Evolutionary conservation across 2,329 filamentous ascomycete species (phyloP).

Genomic region (Aspergillus unguis): DNA sequence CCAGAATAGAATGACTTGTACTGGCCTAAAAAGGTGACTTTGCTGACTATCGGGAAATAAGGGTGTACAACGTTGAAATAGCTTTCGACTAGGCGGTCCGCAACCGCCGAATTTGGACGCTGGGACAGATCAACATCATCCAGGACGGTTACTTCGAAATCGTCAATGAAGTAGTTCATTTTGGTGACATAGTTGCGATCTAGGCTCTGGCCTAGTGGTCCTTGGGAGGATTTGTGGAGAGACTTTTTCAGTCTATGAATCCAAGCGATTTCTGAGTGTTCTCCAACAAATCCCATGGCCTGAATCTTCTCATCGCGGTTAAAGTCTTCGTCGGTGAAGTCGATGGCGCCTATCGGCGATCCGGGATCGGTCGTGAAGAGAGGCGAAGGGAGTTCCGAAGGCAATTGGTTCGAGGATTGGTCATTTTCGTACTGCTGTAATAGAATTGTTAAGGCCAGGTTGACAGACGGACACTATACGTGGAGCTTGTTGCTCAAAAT

Average conservation of each 20-base stretch:
- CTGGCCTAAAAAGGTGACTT: constrained; percentile 38
- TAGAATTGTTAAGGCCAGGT: constrained; percentile 4
- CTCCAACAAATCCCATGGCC: constrained; percentile 43
- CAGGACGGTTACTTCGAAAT: constrained; percentile 32
- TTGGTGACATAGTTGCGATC: constrained; percentile 30
- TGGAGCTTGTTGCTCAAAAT: not conserved
- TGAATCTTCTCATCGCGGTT: constrained; percentile 39
- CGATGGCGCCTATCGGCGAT: constrained; percentile 35
- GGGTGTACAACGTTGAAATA: constrained; percentile 42
- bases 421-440: constrained; percentile 16
- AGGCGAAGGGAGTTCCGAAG: constrained; percentile 11
- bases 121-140: constrained; percentile 36
- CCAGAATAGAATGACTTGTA: constrained; percentile 36
- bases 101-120: constrained; percentile 36
- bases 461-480: not conserved
- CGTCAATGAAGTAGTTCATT: constrained; percentile 41
- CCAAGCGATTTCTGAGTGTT: constrained; percentile 46
- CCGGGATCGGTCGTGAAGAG: constrained; percentile 18
- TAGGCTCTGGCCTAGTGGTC: constrained; percentile 14
- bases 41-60: constrained; percentile 43
- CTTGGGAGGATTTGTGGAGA: constrained; percentile 27
- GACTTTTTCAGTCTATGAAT: constrained; percentile 40
- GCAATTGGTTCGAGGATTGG: constrained; percentile 10
- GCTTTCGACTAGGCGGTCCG: constrained; percentile 38
- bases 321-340: constrained; percentile 45